Base-by-base conservation (phyloP, 306 rosid species). In the Biancaea sappan region DNA sequence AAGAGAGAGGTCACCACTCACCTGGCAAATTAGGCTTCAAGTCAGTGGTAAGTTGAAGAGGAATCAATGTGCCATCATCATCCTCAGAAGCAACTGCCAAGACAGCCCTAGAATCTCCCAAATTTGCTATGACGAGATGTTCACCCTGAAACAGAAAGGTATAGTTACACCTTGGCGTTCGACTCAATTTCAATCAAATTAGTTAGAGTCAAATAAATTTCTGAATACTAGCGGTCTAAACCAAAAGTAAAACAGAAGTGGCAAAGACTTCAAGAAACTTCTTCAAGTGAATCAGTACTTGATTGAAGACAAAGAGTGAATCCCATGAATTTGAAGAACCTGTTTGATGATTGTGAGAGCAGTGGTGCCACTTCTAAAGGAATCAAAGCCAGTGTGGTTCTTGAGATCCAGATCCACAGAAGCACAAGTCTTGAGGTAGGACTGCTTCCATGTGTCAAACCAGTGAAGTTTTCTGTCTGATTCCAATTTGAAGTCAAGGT, bases 311-410 rank as follows among this genome's bases (percentile, higher is more conserved):
- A 69, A 48, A 59, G 34, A 69, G 38, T 31, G 44, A 4, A 69
- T 60, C 54, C 41, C 21, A 43, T 35, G 70, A 79, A 64, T 63
- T 63, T 15, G 9, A 47, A 58, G 73, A 61, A 93, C 98, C 97
- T 93, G 97, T 73, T 86, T 93, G 83, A 91, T 86, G n/a, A 91
- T 74, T 47, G 96, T 85, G 84, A 89, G 75, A 44, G 97, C 97
- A 5, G 96, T 91, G 1, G 94, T 57, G 29, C 98, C 97, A 65
- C 98, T 93, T 60, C 13, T 37, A 50, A 85, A 89, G 34, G 97
- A 85, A 85, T 91, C 84, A 29, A 91, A 75, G 11, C 82, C 77
- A 6, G 92, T 51, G 25, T 90, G 88, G 28, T 73, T 81, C 82
- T 93, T 89, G 29, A 93, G 88, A 83, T 93, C 92, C 60, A 67